Evolutionary conservation across 768 basidiomycete species (phyloP), one percentile per base, ranked within the genome.

Genomic region (Chalciporus pseudorubinellus): DNA sequence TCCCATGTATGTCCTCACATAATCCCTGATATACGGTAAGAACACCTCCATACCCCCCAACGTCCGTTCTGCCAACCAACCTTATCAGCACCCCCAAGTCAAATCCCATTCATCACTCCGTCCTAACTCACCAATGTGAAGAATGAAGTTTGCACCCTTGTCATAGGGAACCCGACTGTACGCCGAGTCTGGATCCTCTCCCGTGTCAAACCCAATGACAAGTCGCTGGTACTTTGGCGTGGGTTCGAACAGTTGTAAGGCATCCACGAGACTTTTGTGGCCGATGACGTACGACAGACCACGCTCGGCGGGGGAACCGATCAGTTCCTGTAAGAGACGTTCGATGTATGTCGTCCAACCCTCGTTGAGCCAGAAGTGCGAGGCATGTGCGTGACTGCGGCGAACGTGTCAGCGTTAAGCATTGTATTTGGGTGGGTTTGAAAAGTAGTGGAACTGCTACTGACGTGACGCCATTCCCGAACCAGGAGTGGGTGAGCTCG

Each of bases 331-430:
- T 40, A 95, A 73, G 8, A 95, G 73, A 19, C 93, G 84, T 66
- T 98, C 95, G 26, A 91, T 85, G 63, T 95, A 98, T 0, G 89
- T 92, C 33, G 95, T 98, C 88, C 90, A 95, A 22, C 93, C 89
- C 73, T 95, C 89, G 62, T 93, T 94, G 39, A 93, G 79, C 89
- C 90, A 92, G 69, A 91, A 92, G 69, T 91, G 87, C 1, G 82
- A 80, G 0, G 88, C 82, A 56, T 90, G 70, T 0, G 85, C 84
- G 49, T 88, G 85, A 0, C 85, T 81, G 52, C 8, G 28, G 4
- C n/a, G n/a, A n/a, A 28, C 4, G 3, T 12, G n/a, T 61, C 28
- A 49, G 33, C 18, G 10, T 31, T 11, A 31, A n/a, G 29, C 10
- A 31, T 13, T 28, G 12, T 16, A 38, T 36, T 50, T 44, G 16